A percentile compares a stretch with the other conserved stretches of the same genome.
Conservation (phyloP, 1,284 basidiomycete species). For the Inonotus hispidus region DNA sequence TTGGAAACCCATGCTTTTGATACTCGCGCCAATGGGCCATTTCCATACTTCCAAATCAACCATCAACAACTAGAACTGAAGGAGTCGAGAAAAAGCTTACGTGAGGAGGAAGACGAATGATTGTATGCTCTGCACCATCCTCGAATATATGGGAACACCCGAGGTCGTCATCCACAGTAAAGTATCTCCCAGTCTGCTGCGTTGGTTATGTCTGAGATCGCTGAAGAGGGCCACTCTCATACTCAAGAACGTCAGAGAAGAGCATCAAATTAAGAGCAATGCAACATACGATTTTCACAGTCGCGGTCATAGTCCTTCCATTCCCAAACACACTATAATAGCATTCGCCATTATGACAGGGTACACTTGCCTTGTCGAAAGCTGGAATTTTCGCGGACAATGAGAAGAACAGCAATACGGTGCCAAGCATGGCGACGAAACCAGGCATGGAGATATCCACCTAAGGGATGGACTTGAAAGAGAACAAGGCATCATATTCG, state of each 20-base stretch:
- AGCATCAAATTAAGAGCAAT: neutral
- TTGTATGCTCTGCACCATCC: constrained; percentile 41
- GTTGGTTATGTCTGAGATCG: constrained; percentile 48
- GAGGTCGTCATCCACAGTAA: constrained; percentile 33
- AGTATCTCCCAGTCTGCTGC: constrained; percentile 51
- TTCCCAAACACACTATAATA: constrained; percentile 28
- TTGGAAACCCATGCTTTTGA: constrained; percentile 35
- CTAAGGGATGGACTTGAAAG: too few species aligned
- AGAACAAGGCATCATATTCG: too few species aligned
- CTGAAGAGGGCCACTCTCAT: constrained; percentile 38
- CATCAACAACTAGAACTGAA: neutral
- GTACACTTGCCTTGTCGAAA: constrained; percentile 40
- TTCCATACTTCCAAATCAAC: constrained; percentile 36
- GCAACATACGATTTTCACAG: constrained; percentile 36
- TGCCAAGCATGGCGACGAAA: too few species aligned
- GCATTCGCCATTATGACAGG: constrained; percentile 38
- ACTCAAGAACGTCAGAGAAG: constrained; percentile 3
- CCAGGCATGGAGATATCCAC: too few species aligned
- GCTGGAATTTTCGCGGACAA: constrained; percentile 19
- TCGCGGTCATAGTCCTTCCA: constrained; percentile 26
- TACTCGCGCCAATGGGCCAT: constrained; percentile 46
- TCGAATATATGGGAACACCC: constrained; percentile 42
- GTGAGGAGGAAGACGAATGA: constrained; percentile 46
- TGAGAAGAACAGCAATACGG: too few species aligned
- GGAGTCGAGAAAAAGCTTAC: constrained; percentile 30